These are phyloP conservation scores for Trichoderma sp. DNA, from an alignment of 2,329 filamentous ascomycete species.

Conservation along the genomic window DNA sequence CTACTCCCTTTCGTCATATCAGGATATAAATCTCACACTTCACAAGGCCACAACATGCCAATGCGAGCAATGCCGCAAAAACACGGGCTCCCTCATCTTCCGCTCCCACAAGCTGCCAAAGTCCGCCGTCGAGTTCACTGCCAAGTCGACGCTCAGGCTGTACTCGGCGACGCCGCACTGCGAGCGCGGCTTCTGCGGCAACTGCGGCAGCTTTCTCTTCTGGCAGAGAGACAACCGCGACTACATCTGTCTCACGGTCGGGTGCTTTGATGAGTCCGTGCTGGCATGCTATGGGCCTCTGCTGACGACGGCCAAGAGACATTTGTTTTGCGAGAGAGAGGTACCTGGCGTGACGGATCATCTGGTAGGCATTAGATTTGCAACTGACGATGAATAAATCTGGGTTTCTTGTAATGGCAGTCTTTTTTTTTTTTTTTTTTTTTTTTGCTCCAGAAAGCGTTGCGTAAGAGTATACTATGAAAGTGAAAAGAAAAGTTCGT, in stretches of 20 bases:
- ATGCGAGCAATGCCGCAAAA: conserved; percentile 54
- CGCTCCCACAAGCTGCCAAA: conserved; percentile 38
- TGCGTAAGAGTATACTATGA: too few relatives aligned
- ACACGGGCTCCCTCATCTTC: conserved; percentile 47
- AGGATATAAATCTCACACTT: neutral
- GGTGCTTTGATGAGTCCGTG: conserved; percentile 44
- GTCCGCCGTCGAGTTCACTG: conserved; percentile 36
- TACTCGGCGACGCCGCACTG: conserved; percentile 40
- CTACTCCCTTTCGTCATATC: too few relatives aligned
- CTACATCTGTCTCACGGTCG: conserved; percentile 38
- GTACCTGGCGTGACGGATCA: conserved; percentile 49
- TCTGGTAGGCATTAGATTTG: conserved; percentile 27
- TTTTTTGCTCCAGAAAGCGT: too few relatives aligned
- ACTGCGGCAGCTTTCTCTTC: conserved; percentile 49
- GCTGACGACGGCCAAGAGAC: conserved; percentile 37
- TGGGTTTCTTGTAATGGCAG: neutral
- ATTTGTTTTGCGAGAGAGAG: conserved; percentile 44
- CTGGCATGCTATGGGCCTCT: conserved; percentile 39
- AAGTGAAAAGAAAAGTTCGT: neutral
- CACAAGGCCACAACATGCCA: conserved; percentile 47
- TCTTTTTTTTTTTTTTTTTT: conserved; percentile 21
- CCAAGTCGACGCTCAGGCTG: conserved; percentile 33
- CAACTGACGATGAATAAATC: conserved; percentile 11
- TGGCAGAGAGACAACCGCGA: conserved; percentile 37
- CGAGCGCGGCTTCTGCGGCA: conserved; percentile 47